phyloP scores from a whole-genome alignment of 805 yeast species.

The Starmerella vitae region DNA sequence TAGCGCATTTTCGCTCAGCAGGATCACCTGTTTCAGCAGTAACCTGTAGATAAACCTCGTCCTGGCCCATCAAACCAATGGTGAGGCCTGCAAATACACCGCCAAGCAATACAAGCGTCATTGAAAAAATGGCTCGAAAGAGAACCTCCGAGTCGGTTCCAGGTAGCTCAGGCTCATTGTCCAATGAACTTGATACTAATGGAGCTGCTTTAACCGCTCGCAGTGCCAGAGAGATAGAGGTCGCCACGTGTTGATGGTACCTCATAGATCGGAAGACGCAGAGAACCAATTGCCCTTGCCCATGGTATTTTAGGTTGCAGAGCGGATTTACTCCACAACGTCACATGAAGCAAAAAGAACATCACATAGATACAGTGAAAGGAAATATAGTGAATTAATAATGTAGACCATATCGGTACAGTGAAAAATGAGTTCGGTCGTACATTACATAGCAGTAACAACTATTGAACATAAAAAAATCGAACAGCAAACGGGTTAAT shows the following conservation, averaged over 20 bases:
- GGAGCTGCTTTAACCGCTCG: neutral
- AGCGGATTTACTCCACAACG: too few relatives aligned
- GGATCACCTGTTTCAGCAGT: slow-evolving; percentile 66
- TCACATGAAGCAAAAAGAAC: too few relatives aligned
- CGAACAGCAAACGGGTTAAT: too few relatives aligned
- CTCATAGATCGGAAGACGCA: too few relatives aligned
- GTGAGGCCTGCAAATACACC: slow-evolving; percentile 45
- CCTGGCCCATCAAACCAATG: slow-evolving; percentile 96
- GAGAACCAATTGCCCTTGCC: too few relatives aligned
- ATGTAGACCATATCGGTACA: too few relatives aligned
- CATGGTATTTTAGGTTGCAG: too few relatives aligned
- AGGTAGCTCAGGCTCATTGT: neutral
- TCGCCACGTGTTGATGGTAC: neutral
- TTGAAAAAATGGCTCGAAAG: slow-evolving; percentile 21
- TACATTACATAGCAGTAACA: too few relatives aligned
- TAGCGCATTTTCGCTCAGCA: slow-evolving; percentile 54
- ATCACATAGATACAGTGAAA: too few relatives aligned
- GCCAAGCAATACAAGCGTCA: slow-evolving; percentile 27
- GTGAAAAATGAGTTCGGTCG: too few relatives aligned
- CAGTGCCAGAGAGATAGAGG: neutral
- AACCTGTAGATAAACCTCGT: slow-evolving; percentile 85
- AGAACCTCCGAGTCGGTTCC: slow-evolving; percentile 3
- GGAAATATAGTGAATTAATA: too few relatives aligned
- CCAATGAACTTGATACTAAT: neutral
- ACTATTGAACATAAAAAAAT: too few relatives aligned